Base-by-base conservation (phyloP, 1,139 yeast species). In the Saccharomyces uvarum region DNA sequence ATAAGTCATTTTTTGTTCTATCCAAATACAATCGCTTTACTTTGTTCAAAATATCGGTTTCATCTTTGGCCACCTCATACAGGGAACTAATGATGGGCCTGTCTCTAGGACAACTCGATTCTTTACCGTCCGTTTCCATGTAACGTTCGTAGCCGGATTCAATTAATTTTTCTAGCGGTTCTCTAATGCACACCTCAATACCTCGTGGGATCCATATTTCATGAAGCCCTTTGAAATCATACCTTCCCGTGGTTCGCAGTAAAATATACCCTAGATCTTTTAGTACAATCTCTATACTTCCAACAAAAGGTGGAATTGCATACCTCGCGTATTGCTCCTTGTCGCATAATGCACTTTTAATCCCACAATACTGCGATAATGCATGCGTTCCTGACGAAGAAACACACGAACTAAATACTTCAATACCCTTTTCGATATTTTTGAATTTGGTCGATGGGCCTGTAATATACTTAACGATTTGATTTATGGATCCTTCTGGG, bases 261-360 rank as follows among this genome's bases (percentile, higher is more conserved):
- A 83, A 82, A 1, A 88, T 61, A 59, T 79, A 82, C 0, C 96
- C 96, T 14, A 86, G 66, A 53, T 86, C 86, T 51, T 83, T 81
- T 13, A 89, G 63, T 0, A 88, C 88, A 28, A 88, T 64, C 61
- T 87, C 93, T 19, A 86, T 74, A 1, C 82, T 72, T 0, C 91
- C 95, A 52, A 71, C 73, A 60, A 84, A 84, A n/a, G 88, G 87
- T 0, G 91, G 90, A 4, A 85, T 72, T 2, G 79, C 73, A 57
- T 74, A 82, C 53, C 81, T 71, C 1, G 68, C 73, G 60, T 77
- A 65, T 2, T 67, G 61, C 1, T 68, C 62, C 14, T 66, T 63
- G 0, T 76, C 70, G 54, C 70, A 70, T 16, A 65, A 63, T 8
- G 62, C 63, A n/a, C 66, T 63, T 49, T 51, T 59, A 0, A 75